Evolutionary conservation across 2,329 filamentous ascomycete species (phyloP), one percentile per base, ranked within the genome.

Genomic region (Pseudogymnoascus sp.): DNA sequence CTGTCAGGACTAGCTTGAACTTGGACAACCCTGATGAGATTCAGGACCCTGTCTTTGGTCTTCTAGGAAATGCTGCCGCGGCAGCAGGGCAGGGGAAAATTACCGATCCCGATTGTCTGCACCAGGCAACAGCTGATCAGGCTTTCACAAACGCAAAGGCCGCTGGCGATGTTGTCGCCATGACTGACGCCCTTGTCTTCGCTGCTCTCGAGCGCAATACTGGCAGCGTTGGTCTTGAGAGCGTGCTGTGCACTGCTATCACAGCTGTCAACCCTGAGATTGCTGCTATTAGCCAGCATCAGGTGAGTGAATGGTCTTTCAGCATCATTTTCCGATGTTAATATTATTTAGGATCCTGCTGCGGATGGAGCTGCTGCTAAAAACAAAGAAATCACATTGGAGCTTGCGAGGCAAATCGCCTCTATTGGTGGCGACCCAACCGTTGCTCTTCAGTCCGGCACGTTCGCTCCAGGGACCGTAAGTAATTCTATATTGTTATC

Each of bases 231-330:
- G 85, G 84, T 58, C 72, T 77, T 47, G 79, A 77, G n/a, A 85
- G 81, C 54, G 81, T 78, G 33, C 72, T 79, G 57, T 89, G 86
- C 75, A 78, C 73, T 39, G 75, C 73, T 70, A 83, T 79, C 68
- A 76, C 73, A 39, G 82, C 86, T 14, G 76, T 77, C 62, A 89
- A 89, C 74, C 79, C 85, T 2, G 85, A 88, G 74, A 86, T 89
- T 67, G 81, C 78, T 28, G 83, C 83, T 43, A 71, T 89, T 63
- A 74, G 77, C 60, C 84, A 87, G 73, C 86, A 88, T 73, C 85
- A 39, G n/a, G 36, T 38, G 6, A 16, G 36, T 16, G 14, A 38
- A 16, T 38, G 36, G 6, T 38, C 14, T 38, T 16, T 16, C n/a
- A 38, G 11, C n/a, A 7, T n/a, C 36, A n/a, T 16, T 38, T 35